These are phyloP conservation scores for Phellopilus nigrolimitatus DNA, from an alignment of 1,284 basidiomycete genomes.

Conservation along the genomic window DNA sequence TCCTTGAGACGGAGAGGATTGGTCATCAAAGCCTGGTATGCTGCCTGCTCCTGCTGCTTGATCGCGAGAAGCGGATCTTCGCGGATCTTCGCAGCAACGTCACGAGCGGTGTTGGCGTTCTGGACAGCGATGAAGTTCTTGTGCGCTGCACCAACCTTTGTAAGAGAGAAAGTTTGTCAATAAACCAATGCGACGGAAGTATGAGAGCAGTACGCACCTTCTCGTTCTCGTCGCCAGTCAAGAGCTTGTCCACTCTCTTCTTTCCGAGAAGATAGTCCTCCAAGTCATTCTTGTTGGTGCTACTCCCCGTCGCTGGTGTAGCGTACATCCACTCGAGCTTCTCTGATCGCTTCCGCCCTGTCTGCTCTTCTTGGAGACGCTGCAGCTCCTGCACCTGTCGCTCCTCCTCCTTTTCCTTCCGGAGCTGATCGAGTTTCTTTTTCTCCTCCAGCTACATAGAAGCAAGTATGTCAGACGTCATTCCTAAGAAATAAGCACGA, in stretches of 20 bases:
- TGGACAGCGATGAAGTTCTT: conserved; percentile 91
- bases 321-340: conserved; percentile 99
- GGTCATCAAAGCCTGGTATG: conserved; percentile 84
- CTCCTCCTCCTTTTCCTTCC: conserved; percentile 97
- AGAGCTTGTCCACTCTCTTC: conserved; percentile 94
- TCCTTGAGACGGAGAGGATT: conserved; percentile 87
- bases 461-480: conserved; percentile 19
- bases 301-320: conserved; percentile 83
- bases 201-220: conserved; percentile 49
- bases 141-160: conserved; percentile 74
- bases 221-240: conserved; percentile 85
- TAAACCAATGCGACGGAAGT: not conserved
- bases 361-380: conserved; percentile 88
- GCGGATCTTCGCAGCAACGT: conserved; percentile 89
- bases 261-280: conserved; percentile 98
- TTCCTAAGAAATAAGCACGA: conserved; percentile 4
- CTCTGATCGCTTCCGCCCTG: conserved; percentile 90
- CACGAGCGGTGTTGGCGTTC: conserved; percentile 87
- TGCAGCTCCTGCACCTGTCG: conserved; percentile 95
- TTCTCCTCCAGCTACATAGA: conserved; percentile 82
- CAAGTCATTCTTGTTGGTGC: conserved; percentile 83
- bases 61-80: conserved; percentile 96
- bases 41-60: conserved; percentile 95
- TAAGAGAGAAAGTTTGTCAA: not conserved
- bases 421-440: conserved; percentile 94